Evolutionary conservation across 2,329 filamentous ascomycete genomes (phyloP).

Genomic region (Nemania diffusa): DNA sequence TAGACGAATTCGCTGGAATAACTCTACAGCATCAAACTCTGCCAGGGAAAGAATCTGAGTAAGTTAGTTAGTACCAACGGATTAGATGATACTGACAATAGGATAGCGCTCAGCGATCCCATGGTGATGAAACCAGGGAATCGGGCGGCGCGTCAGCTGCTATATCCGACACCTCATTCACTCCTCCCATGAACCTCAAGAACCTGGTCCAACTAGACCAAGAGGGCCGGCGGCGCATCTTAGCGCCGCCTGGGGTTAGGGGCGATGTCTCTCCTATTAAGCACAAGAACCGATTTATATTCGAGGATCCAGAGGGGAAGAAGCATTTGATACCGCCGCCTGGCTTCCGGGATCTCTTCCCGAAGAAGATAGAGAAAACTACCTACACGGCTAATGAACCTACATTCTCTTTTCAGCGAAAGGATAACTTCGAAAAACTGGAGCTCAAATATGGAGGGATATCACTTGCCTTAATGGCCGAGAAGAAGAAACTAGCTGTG

Average conservation of each 20-base stretch:
- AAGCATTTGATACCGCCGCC: slow-evolving; percentile 10
- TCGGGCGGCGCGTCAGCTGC: slow-evolving; percentile 4
- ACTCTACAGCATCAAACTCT: too few relatives aligned
- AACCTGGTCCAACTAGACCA: background rate
- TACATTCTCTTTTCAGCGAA: slow-evolving; percentile 3
- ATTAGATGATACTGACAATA: too few relatives aligned
- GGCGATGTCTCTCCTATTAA: background rate
- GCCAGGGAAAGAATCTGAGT: too few relatives aligned
- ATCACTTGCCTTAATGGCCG: background rate
- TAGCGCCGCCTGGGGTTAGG: background rate
- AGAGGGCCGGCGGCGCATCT: background rate
- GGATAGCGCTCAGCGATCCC: too few relatives aligned
- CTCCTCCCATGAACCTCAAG: background rate
- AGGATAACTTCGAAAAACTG: background rate
- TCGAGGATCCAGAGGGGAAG: background rate
- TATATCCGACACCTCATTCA: slow-evolving; percentile 24
- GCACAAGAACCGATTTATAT: background rate
- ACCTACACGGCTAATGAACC: background rate
- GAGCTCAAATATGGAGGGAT: slow-evolving; percentile 1
- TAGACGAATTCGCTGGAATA: too few relatives aligned
- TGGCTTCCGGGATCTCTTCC: background rate
- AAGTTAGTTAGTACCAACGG: too few relatives aligned
- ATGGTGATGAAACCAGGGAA: too few relatives aligned
- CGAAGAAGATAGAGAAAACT: background rate
- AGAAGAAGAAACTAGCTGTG: background rate